Conservation (phyloP, 169 alveolate species). For the Babesia ovata region DNA sequence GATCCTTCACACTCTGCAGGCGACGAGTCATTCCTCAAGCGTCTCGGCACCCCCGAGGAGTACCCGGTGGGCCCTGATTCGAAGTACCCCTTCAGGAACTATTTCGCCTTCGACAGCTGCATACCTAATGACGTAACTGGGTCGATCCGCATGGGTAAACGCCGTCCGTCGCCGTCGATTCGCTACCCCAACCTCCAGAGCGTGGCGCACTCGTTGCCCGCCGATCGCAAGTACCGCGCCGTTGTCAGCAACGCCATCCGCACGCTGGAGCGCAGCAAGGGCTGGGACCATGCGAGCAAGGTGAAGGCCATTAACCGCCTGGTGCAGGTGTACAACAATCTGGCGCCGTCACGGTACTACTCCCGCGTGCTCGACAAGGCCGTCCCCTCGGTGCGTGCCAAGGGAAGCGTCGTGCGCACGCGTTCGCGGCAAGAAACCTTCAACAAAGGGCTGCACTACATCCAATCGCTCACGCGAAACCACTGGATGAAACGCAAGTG, state of each 20-base stretch:
- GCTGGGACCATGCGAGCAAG: conserved; percentile 81
- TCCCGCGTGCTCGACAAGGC: conserved; percentile 65
- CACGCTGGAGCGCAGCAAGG: conserved; percentile 72
- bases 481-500: conserved; percentile 64
- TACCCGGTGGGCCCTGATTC: conserved; percentile 5
- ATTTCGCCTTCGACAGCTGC: conserved; percentile 52
- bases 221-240: conserved; percentile 74
- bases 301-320: conserved; percentile 75
- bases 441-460: conserved; percentile 71
- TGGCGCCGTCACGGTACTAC: conserved; percentile 71
- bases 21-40: conserved; percentile 7
- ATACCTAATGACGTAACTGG: conserved; percentile 68
- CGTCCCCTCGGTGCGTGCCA: conserved; percentile 62
- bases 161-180: conserved; percentile 1
- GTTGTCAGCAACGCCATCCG: conserved; percentile 75
- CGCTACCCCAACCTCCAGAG: conserved; percentile 76
- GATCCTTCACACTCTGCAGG: neutral
- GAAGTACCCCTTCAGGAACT: conserved; percentile 63
- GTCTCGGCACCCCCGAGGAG: conserved; percentile 26
- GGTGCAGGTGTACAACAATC: conserved; percentile 77
- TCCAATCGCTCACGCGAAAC: conserved; percentile 72
- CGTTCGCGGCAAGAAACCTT: conserved; percentile 70
- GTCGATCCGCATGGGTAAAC: conserved; percentile 65
- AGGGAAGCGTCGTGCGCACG: conserved; percentile 63
- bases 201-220: conserved; percentile 81